phyloP scores from a whole-genome alignment of 495 filamentous ascomycete genomes.

The Podospora sp. region DNA sequence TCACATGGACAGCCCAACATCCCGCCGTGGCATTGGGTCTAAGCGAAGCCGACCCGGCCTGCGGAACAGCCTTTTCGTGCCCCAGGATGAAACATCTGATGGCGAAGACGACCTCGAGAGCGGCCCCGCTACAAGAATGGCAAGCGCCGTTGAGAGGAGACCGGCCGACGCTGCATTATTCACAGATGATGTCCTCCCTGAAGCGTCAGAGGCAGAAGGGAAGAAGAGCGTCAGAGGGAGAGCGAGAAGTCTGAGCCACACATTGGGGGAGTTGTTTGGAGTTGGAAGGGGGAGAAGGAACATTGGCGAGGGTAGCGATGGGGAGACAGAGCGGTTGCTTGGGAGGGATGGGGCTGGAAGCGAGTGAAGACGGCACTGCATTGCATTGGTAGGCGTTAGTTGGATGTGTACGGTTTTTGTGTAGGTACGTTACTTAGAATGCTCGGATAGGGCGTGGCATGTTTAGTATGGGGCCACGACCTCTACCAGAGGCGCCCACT shows the following conservation, averaged over 20 bases:
- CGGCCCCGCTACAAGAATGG: background rate
- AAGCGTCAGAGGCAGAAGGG: background rate
- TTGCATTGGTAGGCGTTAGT: slow-evolving; percentile 8
- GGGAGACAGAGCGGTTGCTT: slow-evolving; percentile 5
- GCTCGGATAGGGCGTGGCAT: background rate
- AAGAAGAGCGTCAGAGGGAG: slow-evolving; percentile 35
- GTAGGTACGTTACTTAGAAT: background rate
- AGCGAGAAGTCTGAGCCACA: slow-evolving; percentile 55
- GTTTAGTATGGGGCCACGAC: too few species aligned
- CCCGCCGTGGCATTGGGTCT: slow-evolving; percentile 27
- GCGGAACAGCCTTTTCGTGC: slow-evolving; percentile 47
- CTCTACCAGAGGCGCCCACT: too few species aligned
- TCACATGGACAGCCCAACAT: slow-evolving; percentile 37
- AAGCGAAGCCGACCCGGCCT: slow-evolving; percentile 40
- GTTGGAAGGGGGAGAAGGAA: slow-evolving; percentile 16
- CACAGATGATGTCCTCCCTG: background rate
- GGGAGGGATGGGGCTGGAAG: slow-evolving; percentile 3
- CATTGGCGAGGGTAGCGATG: background rate
- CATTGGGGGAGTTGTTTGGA: slow-evolving; percentile 50
- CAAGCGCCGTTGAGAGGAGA: slow-evolving; percentile 16
- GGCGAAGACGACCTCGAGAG: slow-evolving; percentile 7
- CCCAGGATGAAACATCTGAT: slow-evolving; percentile 36
- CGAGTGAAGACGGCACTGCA: background rate
- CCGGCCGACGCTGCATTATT: slow-evolving; percentile 23
- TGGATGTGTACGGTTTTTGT: background rate